Evolutionary conservation across 129 eudicot genomes (phyloP).

Genomic region (Artemisia argyi): DNA sequence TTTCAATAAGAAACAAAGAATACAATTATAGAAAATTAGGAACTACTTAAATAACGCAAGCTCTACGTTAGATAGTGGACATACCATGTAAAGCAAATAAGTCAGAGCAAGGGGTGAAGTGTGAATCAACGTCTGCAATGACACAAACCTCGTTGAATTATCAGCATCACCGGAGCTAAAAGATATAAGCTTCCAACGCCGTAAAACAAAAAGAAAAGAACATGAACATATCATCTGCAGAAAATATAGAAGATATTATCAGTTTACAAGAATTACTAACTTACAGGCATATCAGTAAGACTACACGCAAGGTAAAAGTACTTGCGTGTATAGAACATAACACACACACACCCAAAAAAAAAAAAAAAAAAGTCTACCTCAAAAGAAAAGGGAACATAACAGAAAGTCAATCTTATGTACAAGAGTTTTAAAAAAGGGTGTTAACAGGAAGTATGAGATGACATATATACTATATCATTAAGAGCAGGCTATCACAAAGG

Average conservation of each 20-base stretch:
- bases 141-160: conserved; percentile 52
- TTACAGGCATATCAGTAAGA: neutral
- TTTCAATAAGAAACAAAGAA: conserved; percentile 45
- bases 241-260: conserved; percentile 15
- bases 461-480: no score
- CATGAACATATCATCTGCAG: conserved; percentile 89
- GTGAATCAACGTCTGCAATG: conserved; percentile 62
- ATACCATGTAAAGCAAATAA: conserved; percentile 96
- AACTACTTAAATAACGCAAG: neutral
- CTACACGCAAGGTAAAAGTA: neutral
- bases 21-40: conserved; percentile 26
- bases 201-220: conserved; percentile 66
- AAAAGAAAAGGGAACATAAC: no score
- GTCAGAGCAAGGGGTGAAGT: conserved; percentile 83
- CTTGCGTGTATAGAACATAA: neutral
- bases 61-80: neutral
- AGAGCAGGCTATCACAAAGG: no score
- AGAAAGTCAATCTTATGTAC: no score
- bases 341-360: no score
- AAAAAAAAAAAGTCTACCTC: no score
- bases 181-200: conserved; percentile 63
- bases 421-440: no score
- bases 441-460: no score
- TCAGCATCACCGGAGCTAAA: conserved; percentile 61
- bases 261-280: neutral